Evolutionary conservation across 2,329 filamentous ascomycete species (phyloP), one percentile per base, ranked within the genome.

Genomic region (Aurifilum marmelostoma): DNA sequence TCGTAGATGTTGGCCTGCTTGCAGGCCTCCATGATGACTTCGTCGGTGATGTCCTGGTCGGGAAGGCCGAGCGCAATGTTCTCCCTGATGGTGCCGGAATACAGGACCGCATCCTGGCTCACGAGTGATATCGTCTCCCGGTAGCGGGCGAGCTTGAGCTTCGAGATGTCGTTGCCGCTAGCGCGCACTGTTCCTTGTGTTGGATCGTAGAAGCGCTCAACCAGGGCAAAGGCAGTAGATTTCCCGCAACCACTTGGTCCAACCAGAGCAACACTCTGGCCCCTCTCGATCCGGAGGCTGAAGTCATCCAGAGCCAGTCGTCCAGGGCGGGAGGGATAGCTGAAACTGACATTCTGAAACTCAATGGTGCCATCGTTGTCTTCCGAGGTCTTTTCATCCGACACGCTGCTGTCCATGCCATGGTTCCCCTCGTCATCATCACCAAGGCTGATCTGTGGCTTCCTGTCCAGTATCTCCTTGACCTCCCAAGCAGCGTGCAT

Each of bases 171-270:
- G 63, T 82, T 80, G 6, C 84, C 87, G 75, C 92, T 89, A 75
- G 88, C 86, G 0, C 89, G 80, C 66, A 96, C 89, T 4, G 81
- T 80, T 7, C 93, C 92, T 14, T 83, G 80, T 18, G 86, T 81
- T 0, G 88, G 79, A 52, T 92, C 87, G 76, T 95, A 95, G 78
- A 94, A 94, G 21, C 88, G 84, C 78, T 91, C 88, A 6, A 91
- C 77, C 0, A 91, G 79, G 65, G 85, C 83, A 43, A 95, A 87
- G 54, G 92, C 88, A 21, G 88, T 92, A 0, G 89, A 91, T 80
- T 94, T 92, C 43, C 91, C 90, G 70, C 89, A 91, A 0, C 90
- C 90, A 0, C 88, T 90, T 0, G 90, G 85, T 1, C 91, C 91
- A 6, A 93, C 90, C 1, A 93, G 81, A 1, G 89, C 91, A 0